phyloP scores from a whole-genome alignment of 164 flowering plant genomes.

The Tetracentron sinense region DNA sequence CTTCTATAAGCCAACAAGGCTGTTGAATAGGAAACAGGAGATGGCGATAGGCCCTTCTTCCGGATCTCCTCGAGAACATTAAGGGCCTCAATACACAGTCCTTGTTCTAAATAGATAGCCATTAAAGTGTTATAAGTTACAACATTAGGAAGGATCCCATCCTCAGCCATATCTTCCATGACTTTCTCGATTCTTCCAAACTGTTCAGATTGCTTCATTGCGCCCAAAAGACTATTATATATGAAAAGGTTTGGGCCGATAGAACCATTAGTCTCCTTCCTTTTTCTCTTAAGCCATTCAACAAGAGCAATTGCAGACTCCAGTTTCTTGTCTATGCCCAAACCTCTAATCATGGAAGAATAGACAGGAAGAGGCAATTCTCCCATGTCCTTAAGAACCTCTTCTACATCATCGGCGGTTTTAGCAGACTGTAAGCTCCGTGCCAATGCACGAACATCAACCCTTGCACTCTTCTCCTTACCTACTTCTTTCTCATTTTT shows the following conservation, averaged over 20 bases:
- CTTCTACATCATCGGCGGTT: constrained; percentile 75
- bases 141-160: constrained; percentile 58
- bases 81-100: constrained; percentile 50
- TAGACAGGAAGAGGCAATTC: constrained; percentile 72
- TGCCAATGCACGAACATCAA: constrained; percentile 73
- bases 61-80: constrained; percentile 49
- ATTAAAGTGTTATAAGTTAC: constrained; percentile 83
- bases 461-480: constrained; percentile 22
- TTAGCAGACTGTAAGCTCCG: constrained; percentile 44
- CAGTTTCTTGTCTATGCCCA: constrained; percentile 61
- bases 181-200: constrained; percentile 43
- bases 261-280: constrained; percentile 29
- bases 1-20: constrained; percentile 69
- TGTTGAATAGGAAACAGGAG: constrained; percentile 77
- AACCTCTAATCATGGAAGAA: constrained; percentile 62
- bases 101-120: constrained; percentile 65
- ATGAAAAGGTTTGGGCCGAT: constrained; percentile 62
- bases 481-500: constrained; percentile 13
- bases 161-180: constrained; percentile 59
- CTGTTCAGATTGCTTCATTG: constrained; percentile 51
- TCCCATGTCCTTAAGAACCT: constrained; percentile 53
- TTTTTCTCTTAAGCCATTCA: constrained; percentile 77
- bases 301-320: constrained; percentile 66
- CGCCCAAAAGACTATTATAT: constrained; percentile 82
- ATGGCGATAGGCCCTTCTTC: constrained; percentile 50